Evolutionary conservation across 2,329 filamentous ascomycete species (phyloP).

Genomic region (Colletotrichum ledebouriae): DNA sequence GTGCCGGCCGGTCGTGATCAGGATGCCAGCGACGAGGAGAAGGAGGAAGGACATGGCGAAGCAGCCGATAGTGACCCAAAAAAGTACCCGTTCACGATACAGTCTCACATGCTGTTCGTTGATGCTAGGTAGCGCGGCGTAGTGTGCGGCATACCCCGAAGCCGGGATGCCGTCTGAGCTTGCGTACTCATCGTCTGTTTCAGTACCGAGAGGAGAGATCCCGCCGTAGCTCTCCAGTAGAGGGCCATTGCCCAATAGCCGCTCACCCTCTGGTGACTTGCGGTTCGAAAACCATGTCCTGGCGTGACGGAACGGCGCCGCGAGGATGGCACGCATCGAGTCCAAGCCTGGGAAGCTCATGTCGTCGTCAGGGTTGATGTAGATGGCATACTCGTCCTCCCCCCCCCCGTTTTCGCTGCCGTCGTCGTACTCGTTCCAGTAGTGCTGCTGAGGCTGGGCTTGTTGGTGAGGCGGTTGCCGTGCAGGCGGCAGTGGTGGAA

Average conservation of each 20-base stretch:
- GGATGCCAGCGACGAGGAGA: slow-evolving; percentile 72
- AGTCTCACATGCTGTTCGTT: slow-evolving; percentile 62
- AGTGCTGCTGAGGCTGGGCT: slow-evolving; percentile 58
- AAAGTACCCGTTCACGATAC: slow-evolving; percentile 69
- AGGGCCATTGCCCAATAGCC: slow-evolving; percentile 31
- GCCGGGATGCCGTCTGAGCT: slow-evolving; percentile 64
- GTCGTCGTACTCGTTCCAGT: slow-evolving; percentile 92
- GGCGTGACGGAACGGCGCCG: slow-evolving; percentile 64
- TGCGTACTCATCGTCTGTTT: slow-evolving; percentile 64
- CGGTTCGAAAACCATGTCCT: slow-evolving; percentile 62
- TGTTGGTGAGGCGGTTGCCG: slow-evolving; percentile 45
- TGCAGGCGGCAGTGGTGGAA: slow-evolving; percentile 31
- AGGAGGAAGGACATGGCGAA: slow-evolving; percentile 74
- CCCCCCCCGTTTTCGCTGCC: slow-evolving; percentile 75
- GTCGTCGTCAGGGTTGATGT: slow-evolving; percentile 77
- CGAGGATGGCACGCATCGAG: slow-evolving; percentile 67
- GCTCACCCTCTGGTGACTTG: slow-evolving; percentile 19
- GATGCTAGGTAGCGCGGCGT: slow-evolving; percentile 66
- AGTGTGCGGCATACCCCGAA: slow-evolving; percentile 66
- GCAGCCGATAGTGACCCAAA: slow-evolving; percentile 64
- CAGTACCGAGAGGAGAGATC: slow-evolving; percentile 47
- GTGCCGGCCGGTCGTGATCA: slow-evolving; percentile 77
- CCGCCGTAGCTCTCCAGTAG: slow-evolving; percentile 43
- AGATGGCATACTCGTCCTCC: slow-evolving; percentile 77
- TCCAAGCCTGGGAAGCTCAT: slow-evolving; percentile 73